Base-by-base conservation (phyloP, 805 yeast species). In the Pichia cephalocereana region DNA sequence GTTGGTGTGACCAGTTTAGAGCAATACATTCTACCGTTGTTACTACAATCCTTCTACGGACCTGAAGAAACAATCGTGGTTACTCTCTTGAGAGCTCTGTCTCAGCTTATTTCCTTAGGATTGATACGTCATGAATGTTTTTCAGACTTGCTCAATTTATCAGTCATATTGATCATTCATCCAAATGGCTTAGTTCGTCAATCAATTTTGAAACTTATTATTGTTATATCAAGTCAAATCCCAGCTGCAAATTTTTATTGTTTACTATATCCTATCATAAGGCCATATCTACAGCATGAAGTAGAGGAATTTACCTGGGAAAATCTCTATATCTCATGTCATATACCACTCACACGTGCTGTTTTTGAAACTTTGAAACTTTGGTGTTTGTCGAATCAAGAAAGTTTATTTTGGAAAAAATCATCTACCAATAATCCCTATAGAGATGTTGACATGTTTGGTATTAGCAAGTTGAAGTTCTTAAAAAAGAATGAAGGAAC, bases 121-220 rank as follows among this genome's bases (percentile, higher is more conserved):
- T 58, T 85, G 32, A 67, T 85, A 7, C 65, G 75, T 28, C 70
- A 71, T 45, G 68, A 69, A 6, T 70, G 70, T 44, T 63, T 76
- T 34, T 79, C 83, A 76, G 85, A 80, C 51, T 63, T 83, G 4
- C 65, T 80, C 17, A 65, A 67, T 3, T 66, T 71, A 4, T 68
- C 78, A 0, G 67, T 81, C 3, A 77, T 80, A 47, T 71, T 91
- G 28, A 59, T 85, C 0, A 63, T 90, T 9, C 97, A 90, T 60
- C 98, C 98, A 0, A 90, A 88, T 62, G 83, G 79, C 46, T 82
- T 95, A 81, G 82, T 91, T 11, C 66, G 96, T 38, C 87, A 86
- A 53, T 75, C 83, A 2, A 77, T 84, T 0, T 57, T 88, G 40
- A 66, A 72, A 2, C 69, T 89, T 44, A 69, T 89, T 1, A 68